Evolutionary conservation across 306 rosid species (phyloP), one percentile per base, ranked within the genome.

Genomic region (Hippophae tibetana): DNA sequence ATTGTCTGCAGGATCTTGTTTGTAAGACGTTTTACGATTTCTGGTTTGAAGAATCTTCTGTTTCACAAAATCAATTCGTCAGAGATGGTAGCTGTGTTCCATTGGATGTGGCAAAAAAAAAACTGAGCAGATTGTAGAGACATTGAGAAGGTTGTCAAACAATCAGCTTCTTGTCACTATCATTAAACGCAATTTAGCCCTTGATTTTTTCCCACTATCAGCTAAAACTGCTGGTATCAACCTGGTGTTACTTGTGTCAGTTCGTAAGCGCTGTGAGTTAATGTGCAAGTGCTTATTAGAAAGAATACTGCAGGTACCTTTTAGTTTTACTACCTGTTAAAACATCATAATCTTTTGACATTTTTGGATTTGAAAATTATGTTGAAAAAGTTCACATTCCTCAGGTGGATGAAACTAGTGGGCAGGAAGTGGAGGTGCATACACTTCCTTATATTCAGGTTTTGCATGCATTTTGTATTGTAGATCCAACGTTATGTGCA

Each of bases 241-340:
- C 76, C 95, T 97, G 13, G 78, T 69, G 63, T 76, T 79, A 54
- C 90, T 88, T 57, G 75, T 82, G 48, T 80, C 95, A 54, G 99
- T 92, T 42, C 97, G 88, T 31, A 92, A 78, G 65, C 96, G 99
- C 13, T 92, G 99, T 62, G 99, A 88, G 79, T 70, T 92, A 74
- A 92, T 92, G 95, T 88, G 99, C 89, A 88, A 88, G 78, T 88
- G 95, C 79, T 80, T 92, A 72, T 72, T 92, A 76, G 99, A 88
- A 84, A 88, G 87, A 69, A 86, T 92, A 70, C 72, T 92, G 77
- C 96, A 76, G 99, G 99, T 92, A 62, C 11, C 55, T 27, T 40
- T 69, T 58, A 43, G 27, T 67, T 57, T 43, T 55, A 5, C 26
- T 11, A 27, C 14, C 5, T 38, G 38, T 31, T 31, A 31, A 45